A percentile compares a stretch with the other conserved stretches of the same genome.
Conservation (phyloP, 129 eudicot genomes). For the Flaveria robusta region DNA sequence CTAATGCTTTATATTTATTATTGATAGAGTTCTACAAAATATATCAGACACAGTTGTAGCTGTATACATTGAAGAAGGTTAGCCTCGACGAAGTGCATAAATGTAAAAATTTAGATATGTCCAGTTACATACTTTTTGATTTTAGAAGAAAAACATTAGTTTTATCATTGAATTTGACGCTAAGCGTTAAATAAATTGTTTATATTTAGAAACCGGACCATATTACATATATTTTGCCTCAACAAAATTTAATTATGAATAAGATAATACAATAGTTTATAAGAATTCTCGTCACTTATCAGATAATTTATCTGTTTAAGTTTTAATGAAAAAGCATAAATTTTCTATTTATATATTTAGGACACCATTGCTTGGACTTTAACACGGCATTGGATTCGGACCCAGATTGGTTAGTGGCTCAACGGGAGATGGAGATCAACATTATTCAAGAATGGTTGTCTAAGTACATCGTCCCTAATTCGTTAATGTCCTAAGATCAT, state of each 20-base stretch:
- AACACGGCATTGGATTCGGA: slow-evolving; percentile 17
- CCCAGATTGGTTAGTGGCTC: slow-evolving; percentile 33
- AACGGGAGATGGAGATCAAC: slow-evolving; percentile 17
- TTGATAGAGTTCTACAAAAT: slow-evolving; percentile 29
- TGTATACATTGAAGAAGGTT: slow-evolving; percentile 24
- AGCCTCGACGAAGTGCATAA: not conserved
- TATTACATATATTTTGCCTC: too few species aligned
- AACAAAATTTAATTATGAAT: too few species aligned
- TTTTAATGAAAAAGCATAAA: too few species aligned
- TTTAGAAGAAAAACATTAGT: too few species aligned
- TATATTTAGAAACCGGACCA: not conserved
- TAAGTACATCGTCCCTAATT: not conserved
- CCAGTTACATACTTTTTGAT: too few species aligned
- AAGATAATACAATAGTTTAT: too few species aligned
- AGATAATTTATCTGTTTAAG: too few species aligned
- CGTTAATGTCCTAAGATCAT: too few species aligned
- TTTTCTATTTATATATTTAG: not conserved
- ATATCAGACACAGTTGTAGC: slow-evolving; percentile 40
- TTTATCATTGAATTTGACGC: too few species aligned
- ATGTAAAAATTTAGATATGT: too few species aligned
- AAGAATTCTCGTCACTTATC: too few species aligned
- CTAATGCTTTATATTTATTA: not conserved
- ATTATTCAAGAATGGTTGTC: slow-evolving; percentile 36
- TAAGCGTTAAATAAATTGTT: not conserved
- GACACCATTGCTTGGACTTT: slow-evolving; percentile 32